Conservation (phyloP, 192 early-diverging fungal genomes). For the Glomus cerebriforme region DNA sequence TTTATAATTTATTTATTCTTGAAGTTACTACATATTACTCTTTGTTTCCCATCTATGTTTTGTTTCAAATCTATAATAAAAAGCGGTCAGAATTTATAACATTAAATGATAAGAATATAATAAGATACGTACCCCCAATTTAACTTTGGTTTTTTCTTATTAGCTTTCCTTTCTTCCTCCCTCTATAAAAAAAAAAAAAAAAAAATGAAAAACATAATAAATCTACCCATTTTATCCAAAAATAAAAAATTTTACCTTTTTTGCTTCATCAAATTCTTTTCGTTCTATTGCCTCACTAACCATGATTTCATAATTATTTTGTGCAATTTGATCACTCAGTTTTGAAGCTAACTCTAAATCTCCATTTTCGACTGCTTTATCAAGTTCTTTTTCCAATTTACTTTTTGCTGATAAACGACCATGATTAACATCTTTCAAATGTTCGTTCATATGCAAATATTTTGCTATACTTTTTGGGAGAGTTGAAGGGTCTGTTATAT, state of each 20-base stretch:
- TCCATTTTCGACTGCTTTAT: slow-evolving; percentile 23
- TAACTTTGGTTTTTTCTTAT: slow-evolving; percentile 29
- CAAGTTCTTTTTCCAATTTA: slow-evolving; percentile 26
- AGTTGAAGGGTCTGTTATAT: neutral
- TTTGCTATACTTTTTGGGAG: slow-evolving; percentile 21
- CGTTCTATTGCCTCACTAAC: slow-evolving; percentile 23
- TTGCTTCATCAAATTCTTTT: slow-evolving; percentile 28
- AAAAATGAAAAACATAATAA: neutral
- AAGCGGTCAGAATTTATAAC: neutral
- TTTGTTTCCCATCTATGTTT: slow-evolving; percentile 34
- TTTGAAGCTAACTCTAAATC: slow-evolving; percentile 23
- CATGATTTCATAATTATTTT: slow-evolving; percentile 9
- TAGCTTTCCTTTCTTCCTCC: slow-evolving; percentile 26
- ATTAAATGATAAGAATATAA: neutral
- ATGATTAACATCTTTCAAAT: slow-evolving; percentile 30
- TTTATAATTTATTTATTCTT: too few relatives aligned
- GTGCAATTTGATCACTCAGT: slow-evolving; percentile 25
- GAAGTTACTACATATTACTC: slow-evolving; percentile 30
- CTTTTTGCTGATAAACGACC: slow-evolving; percentile 13
- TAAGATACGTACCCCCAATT: slow-evolving; percentile 24
- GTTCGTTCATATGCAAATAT: slow-evolving; percentile 26
- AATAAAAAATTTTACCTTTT: slow-evolving; percentile 15
- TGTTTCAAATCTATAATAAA: slow-evolving; percentile 28
- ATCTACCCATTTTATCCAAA: neutral
- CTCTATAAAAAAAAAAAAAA: neutral